phyloP scores from a whole-genome alignment of 495 filamentous ascomycete species.

The Penicillium ucsense region DNA sequence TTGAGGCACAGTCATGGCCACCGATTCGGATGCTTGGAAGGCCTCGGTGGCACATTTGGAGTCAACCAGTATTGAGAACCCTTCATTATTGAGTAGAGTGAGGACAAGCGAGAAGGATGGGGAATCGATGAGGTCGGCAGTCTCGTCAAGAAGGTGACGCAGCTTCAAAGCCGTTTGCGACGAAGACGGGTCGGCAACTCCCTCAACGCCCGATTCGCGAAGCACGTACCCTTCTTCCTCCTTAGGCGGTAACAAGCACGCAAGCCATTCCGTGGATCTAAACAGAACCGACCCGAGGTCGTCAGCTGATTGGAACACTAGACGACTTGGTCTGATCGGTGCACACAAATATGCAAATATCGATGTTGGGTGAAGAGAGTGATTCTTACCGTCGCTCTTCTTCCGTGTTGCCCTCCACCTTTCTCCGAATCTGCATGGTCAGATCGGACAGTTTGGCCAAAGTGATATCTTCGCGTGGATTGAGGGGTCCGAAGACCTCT shows the following conservation, averaged over 20 bases:
- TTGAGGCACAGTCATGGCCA: conserved; percentile 33
- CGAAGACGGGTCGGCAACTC: conserved; percentile 35
- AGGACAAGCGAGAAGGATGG: conserved; percentile 78
- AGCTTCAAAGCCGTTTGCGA: conserved; percentile 46
- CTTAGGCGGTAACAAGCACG: conserved; percentile 69
- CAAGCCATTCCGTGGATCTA: conserved; percentile 58
- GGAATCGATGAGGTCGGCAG: conserved; percentile 89
- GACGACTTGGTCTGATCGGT: too few species aligned
- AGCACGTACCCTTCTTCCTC: conserved; percentile 75
- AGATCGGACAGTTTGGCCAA: conserved; percentile 69
- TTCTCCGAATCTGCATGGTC: conserved; percentile 65
- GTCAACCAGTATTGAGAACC: conserved; percentile 73
- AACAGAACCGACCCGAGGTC: neutral
- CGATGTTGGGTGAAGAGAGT: too few species aligned
- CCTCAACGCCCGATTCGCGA: conserved; percentile 67
- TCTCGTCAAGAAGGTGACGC: conserved; percentile 88
- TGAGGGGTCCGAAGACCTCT: conserved; percentile 74
- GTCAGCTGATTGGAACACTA: neutral
- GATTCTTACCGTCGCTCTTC: conserved; percentile 48
- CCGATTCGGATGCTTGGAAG: conserved; percentile 50
- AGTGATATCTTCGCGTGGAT: conserved; percentile 79
- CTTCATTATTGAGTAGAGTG: conserved; percentile 75
- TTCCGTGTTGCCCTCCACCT: conserved; percentile 69
- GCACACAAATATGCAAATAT: too few species aligned
- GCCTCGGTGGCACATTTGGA: conserved; percentile 66